A percentile compares a stretch with the other conserved stretches of the same genome.
phyloP scores from a whole-genome alignment of 1,139 yeast species.

The Candida mesenterica region DNA sequence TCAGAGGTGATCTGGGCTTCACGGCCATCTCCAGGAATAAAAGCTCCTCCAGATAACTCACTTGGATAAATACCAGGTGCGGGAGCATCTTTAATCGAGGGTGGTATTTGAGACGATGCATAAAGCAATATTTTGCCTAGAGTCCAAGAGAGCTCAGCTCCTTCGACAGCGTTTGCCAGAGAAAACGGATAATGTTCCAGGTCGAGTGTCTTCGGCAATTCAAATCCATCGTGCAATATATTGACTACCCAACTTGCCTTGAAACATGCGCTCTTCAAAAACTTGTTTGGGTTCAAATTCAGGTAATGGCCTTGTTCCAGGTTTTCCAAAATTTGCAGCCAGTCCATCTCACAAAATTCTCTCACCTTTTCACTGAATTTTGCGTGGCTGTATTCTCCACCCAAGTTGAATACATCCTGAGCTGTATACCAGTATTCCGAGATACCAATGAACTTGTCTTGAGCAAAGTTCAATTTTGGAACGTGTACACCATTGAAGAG shows the following conservation, averaged over 20 bases:
- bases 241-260: constrained; percentile 82
- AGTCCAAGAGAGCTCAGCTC: constrained; percentile 67
- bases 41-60: constrained; percentile 39
- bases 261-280: constrained; percentile 67
- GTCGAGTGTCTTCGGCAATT: constrained; percentile 47
- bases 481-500: constrained; percentile 80
- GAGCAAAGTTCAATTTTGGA: constrained; percentile 66
- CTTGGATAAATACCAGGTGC: constrained; percentile 57
- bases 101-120: constrained; percentile 53
- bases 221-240: constrained; percentile 76
- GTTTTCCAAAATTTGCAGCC: constrained; percentile 52
- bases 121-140: constrained; percentile 58
- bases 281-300: constrained; percentile 41
- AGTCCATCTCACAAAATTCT: constrained; percentile 64
- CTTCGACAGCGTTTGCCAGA: constrained; percentile 58
- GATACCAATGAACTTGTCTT: constrained; percentile 72
- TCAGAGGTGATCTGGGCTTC: neutral
- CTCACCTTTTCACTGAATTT: constrained; percentile 59
- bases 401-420: constrained; percentile 73
- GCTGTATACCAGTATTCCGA: constrained; percentile 89
- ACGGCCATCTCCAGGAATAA: constrained; percentile 36
- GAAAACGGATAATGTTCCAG: constrained; percentile 54
- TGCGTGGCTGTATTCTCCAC: constrained; percentile 70
- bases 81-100: constrained; percentile 13
- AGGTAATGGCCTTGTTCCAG: constrained; percentile 53